These are phyloP conservation scores for Plasmodium malariae DNA, from an alignment of 169 alveolate species.

Conservation along the genomic window DNA sequence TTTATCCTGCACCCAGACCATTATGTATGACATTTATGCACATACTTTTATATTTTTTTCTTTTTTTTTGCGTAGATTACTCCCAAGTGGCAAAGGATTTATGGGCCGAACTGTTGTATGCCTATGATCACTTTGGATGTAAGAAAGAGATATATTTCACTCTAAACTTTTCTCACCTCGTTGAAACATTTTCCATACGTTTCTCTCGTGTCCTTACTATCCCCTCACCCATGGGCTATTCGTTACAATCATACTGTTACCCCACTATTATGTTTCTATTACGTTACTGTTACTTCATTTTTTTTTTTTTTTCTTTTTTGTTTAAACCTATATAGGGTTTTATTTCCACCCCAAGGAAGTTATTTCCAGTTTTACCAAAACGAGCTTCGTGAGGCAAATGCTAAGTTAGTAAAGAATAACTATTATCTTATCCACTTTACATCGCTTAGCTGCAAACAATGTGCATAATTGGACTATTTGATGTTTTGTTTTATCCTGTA, in stretches of 20 bases:
- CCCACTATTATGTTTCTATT: no score
- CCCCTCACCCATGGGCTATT: no score
- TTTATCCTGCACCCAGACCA: no score
- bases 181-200: no score
- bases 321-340: conserved; percentile 25
- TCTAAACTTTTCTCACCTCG: no score
- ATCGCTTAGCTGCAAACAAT: no score
- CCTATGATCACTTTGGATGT: conserved; percentile 63
- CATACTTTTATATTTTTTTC: neutral
- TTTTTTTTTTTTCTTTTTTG: neutral
- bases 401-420: conserved; percentile 41
- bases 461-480: no score
- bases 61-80: conserved; percentile 11
- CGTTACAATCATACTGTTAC: no score
- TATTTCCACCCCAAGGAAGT: conserved; percentile 14
- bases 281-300: neutral
- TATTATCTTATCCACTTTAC: no score
- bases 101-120: conserved; percentile 33
- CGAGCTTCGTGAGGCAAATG: conserved; percentile 35
- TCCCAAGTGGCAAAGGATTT: neutral
- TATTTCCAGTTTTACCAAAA: conserved; percentile 1
- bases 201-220: no score
- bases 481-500: no score
- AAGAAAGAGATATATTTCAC: neutral
- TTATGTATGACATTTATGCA: neutral